phyloP scores from a whole-genome alignment of 371 early-diverging fungal genomes.

The Actinomucor elegans region DNA sequence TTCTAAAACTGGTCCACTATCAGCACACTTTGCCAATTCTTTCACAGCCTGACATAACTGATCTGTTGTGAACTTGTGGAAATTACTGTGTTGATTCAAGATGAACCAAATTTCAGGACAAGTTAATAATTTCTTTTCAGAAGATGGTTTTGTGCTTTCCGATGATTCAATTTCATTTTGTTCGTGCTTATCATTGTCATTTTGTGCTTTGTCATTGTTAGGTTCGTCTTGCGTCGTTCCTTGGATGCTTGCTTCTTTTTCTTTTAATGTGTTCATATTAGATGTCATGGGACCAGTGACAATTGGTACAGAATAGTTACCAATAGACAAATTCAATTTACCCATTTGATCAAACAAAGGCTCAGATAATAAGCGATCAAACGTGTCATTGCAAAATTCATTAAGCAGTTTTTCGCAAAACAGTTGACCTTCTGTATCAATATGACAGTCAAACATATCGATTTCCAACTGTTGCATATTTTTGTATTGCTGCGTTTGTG shows the following conservation, averaged over 20 bases:
- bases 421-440: conserved; percentile 20
- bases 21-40: conserved; percentile 51
- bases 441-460: conserved; percentile 22
- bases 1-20: conserved; percentile 53
- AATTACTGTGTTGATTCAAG: conserved; percentile 49
- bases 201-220: background rate
- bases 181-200: background rate
- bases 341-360: conserved; percentile 45
- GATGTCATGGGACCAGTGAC: conserved; percentile 8
- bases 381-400: conserved; percentile 28
- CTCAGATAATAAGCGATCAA: conserved; percentile 35
- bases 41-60: conserved; percentile 50
- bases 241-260: background rate
- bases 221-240: background rate
- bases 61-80: conserved; percentile 37
- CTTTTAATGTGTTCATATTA: background rate
- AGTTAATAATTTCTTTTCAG: conserved; percentile 15
- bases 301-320: conserved; percentile 6
- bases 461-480: conserved; percentile 14
- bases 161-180: background rate
- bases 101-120: conserved; percentile 54
- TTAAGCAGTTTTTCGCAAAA: conserved; percentile 28
- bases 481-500: conserved; percentile 6
- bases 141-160: background rate
- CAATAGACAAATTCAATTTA: conserved; percentile 21